phyloP scores from a whole-genome alignment of 2,329 filamentous ascomycete species.

The Pseudogymnoascus sp. region DNA sequence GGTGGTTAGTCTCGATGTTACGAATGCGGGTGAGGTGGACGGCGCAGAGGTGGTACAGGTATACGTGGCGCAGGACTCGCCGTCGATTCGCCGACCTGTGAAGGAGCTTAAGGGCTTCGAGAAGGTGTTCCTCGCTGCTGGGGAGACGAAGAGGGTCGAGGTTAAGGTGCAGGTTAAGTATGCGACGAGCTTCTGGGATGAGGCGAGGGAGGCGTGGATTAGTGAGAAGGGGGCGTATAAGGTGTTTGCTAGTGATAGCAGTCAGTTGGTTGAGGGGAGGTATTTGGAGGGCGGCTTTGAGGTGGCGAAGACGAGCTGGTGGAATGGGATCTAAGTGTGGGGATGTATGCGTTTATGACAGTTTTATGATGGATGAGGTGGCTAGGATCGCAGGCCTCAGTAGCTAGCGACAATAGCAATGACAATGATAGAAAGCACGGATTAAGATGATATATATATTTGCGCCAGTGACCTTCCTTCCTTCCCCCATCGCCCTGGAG shows the following conservation, averaged over 20 bases:
- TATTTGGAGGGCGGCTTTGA: background rate
- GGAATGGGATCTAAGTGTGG: slow-evolving; percentile 10
- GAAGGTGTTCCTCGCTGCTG: slow-evolving; percentile 34
- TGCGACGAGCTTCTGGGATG: slow-evolving; percentile 37
- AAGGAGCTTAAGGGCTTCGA: slow-evolving; percentile 40
- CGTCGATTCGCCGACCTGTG: slow-evolving; percentile 30
- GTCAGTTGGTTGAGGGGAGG: slow-evolving; percentile 6
- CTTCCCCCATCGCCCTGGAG: background rate
- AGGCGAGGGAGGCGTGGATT: slow-evolving; percentile 34
- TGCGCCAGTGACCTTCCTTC: background rate
- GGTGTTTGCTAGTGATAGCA: slow-evolving; percentile 22
- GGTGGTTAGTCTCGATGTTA: slow-evolving; percentile 44
- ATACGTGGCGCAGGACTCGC: slow-evolving; percentile 25
- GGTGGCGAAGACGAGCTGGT: slow-evolving; percentile 11
- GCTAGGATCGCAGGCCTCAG: background rate
- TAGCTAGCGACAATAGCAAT: background rate
- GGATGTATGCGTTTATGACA: background rate
- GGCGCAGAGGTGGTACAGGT: slow-evolving; percentile 29
- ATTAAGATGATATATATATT: background rate
- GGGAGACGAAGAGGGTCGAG: slow-evolving; percentile 28
- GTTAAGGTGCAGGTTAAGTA: slow-evolving; percentile 29
- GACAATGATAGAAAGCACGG: background rate
- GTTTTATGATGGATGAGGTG: background rate
- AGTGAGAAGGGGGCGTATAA: slow-evolving; percentile 33
- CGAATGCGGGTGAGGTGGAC: slow-evolving; percentile 23